Evolutionary conservation across 2,329 filamentous ascomycete genomes (phyloP), one percentile per base, ranked within the genome.

Genomic region (Xylaria sp.): DNA sequence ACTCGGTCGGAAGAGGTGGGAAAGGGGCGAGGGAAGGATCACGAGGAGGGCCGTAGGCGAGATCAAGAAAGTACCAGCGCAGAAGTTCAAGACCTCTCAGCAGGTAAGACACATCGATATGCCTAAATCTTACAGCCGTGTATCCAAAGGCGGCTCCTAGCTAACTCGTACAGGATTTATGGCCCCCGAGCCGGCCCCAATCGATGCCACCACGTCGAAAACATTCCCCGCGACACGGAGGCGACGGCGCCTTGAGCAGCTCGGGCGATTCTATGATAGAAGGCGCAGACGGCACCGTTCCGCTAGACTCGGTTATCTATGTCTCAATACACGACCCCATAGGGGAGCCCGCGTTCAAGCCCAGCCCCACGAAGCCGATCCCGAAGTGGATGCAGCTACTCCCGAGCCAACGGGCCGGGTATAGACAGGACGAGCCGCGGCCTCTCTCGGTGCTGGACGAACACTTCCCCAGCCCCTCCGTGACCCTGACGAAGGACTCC

Each of bases 291-390:
- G 68, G 63, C 43, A 22, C 60, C 9, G 61, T 66, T 3, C 61
- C 66, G 2, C 58, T 65, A 0, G 63, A 69, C 40, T 71, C 71
- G 2, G 68, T 71, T 1, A 75, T 83, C 5, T 84, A 81, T 65
- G 74, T 84, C 6, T 76, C 78, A 29, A 74, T 81, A 4, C 68
- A 69, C 22, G 76, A 84, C 55, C 81, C 82, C 0, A 55, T 83
- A 9, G 73, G 76, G 13, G 67, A 73, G 8, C 69, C 71, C 3
- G 71, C 76, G 2, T 84, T 83, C 62, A 72, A 70, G 56, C 77
- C 79, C 1, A 75, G 73, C 48, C 74, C 71, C 3, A 72, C 78
- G 9, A 85, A 84, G 56, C 78, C 80, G 1, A 74, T 84, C 9
- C 81, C 81, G 0, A 54, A 60, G 13, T 78, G 76, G 66, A 81